Evolutionary conservation across 2,329 filamentous ascomycete species (phyloP), one percentile per base, ranked within the genome.

Genomic region (Epichloe festucae): DNA sequence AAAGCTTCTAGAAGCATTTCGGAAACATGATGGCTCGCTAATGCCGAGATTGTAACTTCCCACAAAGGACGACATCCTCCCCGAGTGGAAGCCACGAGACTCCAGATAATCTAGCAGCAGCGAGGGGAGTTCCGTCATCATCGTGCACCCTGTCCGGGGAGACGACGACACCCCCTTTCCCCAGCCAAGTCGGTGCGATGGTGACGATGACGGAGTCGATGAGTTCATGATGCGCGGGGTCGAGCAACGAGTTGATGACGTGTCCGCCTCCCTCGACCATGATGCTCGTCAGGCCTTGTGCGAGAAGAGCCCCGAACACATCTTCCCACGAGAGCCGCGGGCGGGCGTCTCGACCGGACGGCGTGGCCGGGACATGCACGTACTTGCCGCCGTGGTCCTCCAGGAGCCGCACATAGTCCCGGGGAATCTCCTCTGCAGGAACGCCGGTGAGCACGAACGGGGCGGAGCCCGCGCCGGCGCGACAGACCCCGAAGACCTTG

Each of bases 221-320:
- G 8, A 89, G 70, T n/a, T 65, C 59, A 15, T 79, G 72, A 59
- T 82, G 79, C 31, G 71, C 70, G 2, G 78, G 73, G 40, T 77
- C 73, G n/a, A 97, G 73, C 17, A 97, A 69, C 39, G 85, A 79
- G 63, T 93, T 94, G 63, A 97, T 88, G 36, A 96, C 81, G 11
- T 75, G 73, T 0, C 79, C 90, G 11, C 91, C 91, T 0, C 91
- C 91, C 66, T 97, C 91, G 47, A 97, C 77, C 91, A 96, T 96
- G 53, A 96, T 74, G 63, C 89, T 95, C 49, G 69, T 67, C 44
- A 95, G 70, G 1, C 82, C 81, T 58, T 85, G 74, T 1, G 63
- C 64, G 36, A 60, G 57, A n/a, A 95, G 65, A 3, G 72, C 70
- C 17, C 67, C 67, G 34, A 94, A 67, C 15, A 94, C 76, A 41